Evolutionary conservation across 2,329 filamentous ascomycete species (phyloP).

Genomic region (Ilyonectria mors-panacis): DNA sequence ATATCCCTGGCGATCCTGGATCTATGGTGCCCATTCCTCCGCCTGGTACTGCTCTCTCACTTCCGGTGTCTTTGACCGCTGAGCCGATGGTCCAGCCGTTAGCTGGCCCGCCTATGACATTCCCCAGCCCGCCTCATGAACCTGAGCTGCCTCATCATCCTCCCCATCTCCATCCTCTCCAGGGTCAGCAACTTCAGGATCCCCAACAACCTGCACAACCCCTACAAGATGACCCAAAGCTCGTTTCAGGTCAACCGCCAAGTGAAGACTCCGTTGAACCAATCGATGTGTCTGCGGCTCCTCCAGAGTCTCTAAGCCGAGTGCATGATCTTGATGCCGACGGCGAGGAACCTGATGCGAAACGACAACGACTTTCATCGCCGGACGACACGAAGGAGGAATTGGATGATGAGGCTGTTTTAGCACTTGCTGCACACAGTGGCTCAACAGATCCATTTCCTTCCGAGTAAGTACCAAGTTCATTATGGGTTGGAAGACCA

Average conservation of each 20-base stretch:
- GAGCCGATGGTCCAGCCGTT: background rate
- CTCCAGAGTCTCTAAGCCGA: slow-evolving; percentile 28
- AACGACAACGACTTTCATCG: slow-evolving; percentile 57
- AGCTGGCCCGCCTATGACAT: slow-evolving; percentile 27
- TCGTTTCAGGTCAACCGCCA: slow-evolving; percentile 6
- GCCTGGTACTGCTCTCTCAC: background rate
- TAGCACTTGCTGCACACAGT: slow-evolving; percentile 63
- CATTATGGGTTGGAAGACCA: background rate
- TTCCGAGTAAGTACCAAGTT: slow-evolving; percentile 56
- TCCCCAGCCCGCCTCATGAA: slow-evolving; percentile 40
- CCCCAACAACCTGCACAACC: slow-evolving; percentile 27
- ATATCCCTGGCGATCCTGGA: slow-evolving; percentile 6
- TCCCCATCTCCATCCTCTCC: slow-evolving; percentile 42
- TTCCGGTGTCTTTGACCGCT: slow-evolving; percentile 6
- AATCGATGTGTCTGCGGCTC: slow-evolving; percentile 14
- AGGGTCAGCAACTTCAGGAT: slow-evolving; percentile 28
- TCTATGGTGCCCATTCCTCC: slow-evolving; percentile 17
- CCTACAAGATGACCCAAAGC: slow-evolving; percentile 27
- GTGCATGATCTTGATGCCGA: slow-evolving; percentile 41
- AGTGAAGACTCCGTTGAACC: slow-evolving; percentile 19
- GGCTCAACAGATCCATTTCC: slow-evolving; percentile 56
- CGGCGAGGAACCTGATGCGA: slow-evolving; percentile 55
- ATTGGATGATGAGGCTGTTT: slow-evolving; percentile 64
- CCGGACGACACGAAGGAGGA: slow-evolving; percentile 51
- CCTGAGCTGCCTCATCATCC: slow-evolving; percentile 35